These are phyloP conservation scores for Silene noctiflora DNA, from an alignment of 179 eudicot genomes.

Conservation along the genomic window DNA sequence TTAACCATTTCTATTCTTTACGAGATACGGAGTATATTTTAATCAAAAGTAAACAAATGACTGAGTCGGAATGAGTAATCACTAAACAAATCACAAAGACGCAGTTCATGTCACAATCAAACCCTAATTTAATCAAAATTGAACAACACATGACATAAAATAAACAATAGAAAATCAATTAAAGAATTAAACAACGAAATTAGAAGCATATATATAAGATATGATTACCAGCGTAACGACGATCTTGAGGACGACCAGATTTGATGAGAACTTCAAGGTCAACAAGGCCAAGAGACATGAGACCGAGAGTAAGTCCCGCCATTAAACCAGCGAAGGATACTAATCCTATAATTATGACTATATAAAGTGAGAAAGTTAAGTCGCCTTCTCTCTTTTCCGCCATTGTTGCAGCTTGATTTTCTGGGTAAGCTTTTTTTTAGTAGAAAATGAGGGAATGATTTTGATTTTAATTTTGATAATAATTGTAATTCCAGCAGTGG, in stretches of 20 bases:
- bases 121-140: background rate
- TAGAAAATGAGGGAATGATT: background rate
- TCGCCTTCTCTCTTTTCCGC: slow-evolving; percentile 35
- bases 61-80: too few species aligned
- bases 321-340: slow-evolving; percentile 75
- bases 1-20: too few species aligned
- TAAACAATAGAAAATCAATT: background rate
- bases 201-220: background rate
- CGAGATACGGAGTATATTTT: too few species aligned
- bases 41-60: too few species aligned
- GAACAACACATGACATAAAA: background rate
- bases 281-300: slow-evolving; percentile 86
- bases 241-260: slow-evolving; percentile 83
- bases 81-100: too few species aligned
- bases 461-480: too few species aligned
- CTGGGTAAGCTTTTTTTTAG: background rate
- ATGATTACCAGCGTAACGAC: slow-evolving; percentile 55
- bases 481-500: too few species aligned
- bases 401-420: slow-evolving; percentile 16
- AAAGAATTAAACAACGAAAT: too few species aligned
- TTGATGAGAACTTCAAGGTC: slow-evolving; percentile 87
- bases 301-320: slow-evolving; percentile 87
- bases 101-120: background rate
- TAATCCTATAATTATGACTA: slow-evolving; percentile 44
- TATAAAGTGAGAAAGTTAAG: slow-evolving; percentile 40